Conservation (phyloP, 306 rosid genomes). For the Inga laurina region DNA sequence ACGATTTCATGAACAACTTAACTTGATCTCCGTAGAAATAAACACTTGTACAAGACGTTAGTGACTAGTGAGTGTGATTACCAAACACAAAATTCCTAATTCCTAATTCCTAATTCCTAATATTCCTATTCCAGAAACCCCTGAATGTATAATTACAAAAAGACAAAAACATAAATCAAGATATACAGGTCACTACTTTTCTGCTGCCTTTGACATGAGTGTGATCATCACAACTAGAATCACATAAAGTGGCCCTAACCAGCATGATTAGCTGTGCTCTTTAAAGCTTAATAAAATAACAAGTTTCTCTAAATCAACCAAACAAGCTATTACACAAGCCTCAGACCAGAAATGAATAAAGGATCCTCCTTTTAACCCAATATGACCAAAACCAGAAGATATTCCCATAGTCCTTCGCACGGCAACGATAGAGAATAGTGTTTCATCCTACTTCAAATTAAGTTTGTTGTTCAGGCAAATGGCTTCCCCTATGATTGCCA, state of each 20-base stretch:
- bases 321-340: slow-evolving; percentile 7
- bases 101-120: neutral
- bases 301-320: slow-evolving; percentile 11
- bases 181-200: neutral
- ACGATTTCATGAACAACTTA: no score
- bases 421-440: neutral
- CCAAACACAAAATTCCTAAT: neutral
- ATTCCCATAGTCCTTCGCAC: neutral
- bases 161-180: slow-evolving; percentile 1
- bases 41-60: neutral
- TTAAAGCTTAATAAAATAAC: slow-evolving; percentile 27
- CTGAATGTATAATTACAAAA: neutral
- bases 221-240: slow-evolving; percentile 4
- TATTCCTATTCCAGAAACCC: neutral
- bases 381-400: slow-evolving; percentile 29
- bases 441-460: neutral
- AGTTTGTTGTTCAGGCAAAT: neutral
- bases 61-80: neutral
- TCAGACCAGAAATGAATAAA: neutral
- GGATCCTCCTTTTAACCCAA: slow-evolving; percentile 8
- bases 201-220: neutral
- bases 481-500: slow-evolving; percentile 14
- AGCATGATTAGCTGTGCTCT: slow-evolving; percentile 11
- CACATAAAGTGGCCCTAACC: slow-evolving; percentile 10
- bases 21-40: neutral